Conservation (phyloP, 2,329 filamentous ascomycete genomes). For the Fusarium agapanthi region DNA sequence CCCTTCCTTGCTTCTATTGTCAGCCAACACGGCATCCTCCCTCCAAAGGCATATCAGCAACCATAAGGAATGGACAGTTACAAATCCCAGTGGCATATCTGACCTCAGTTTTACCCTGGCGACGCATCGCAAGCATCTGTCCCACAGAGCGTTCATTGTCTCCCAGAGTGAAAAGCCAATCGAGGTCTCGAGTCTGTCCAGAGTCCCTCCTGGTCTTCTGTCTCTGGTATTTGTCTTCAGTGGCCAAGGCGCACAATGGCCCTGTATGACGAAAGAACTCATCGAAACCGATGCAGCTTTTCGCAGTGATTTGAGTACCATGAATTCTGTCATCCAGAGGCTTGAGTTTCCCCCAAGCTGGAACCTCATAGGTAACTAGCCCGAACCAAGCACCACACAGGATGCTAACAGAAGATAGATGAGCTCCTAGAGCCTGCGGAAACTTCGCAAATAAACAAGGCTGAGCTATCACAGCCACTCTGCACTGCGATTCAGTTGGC, state of each 20-base stretch:
- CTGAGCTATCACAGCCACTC: slow-evolving; percentile 12
- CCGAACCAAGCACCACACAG: no score
- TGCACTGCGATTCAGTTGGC: slow-evolving; percentile 14
- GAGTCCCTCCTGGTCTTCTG: accelerated
- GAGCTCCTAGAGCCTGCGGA: background rate
- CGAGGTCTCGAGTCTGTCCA: slow-evolving; percentile 15
- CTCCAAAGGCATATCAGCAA: slow-evolving; percentile 10
- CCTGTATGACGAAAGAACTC: slow-evolving; percentile 41
- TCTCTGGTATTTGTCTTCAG: slow-evolving; percentile 41
- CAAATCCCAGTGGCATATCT: background rate
- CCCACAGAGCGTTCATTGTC: slow-evolving; percentile 16
- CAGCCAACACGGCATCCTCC: slow-evolving; percentile 21
- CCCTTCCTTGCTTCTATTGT: slow-evolving; percentile 22
- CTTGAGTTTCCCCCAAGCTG: slow-evolving; percentile 5
- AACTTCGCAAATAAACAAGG: background rate
- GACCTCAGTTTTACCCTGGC: slow-evolving; percentile 46
- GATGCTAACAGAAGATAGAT: background rate
- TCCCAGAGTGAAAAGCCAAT: background rate
- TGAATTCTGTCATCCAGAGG: slow-evolving; percentile 11
- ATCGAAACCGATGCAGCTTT: slow-evolving; percentile 9
- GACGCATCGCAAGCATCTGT: slow-evolving; percentile 40
- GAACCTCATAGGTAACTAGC: slow-evolving; percentile 20
- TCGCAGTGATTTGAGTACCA: background rate
- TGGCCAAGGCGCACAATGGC: slow-evolving; percentile 50
- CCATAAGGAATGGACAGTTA: slow-evolving; percentile 33